A percentile compares a stretch with the other conserved stretches of the same genome.
Conservation (phyloP, 2,329 filamentous ascomycete genomes). For the Cladophialophora exuberans region DNA sequence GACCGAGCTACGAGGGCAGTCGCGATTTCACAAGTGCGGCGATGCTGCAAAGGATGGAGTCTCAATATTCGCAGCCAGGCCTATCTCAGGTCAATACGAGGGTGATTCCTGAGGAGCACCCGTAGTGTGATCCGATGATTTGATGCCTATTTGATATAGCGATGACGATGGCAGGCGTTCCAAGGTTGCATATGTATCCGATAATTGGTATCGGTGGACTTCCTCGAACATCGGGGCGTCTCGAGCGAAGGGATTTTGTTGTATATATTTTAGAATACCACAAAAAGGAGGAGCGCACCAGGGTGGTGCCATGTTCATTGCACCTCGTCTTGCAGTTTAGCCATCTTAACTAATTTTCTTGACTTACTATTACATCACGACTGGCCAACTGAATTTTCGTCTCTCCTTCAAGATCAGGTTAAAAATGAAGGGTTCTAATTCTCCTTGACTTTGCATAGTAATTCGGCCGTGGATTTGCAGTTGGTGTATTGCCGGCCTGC, state of each 20-base stretch:
- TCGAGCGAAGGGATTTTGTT: constrained; percentile 21
- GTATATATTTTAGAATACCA: constrained; percentile 25
- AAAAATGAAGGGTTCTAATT: too few species aligned
- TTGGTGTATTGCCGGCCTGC: not conserved
- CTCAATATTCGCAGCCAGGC: constrained; percentile 57
- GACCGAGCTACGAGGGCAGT: constrained; percentile 82
- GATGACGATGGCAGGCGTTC: constrained; percentile 8
- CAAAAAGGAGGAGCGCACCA: constrained; percentile 1
- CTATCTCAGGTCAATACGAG: constrained; percentile 24
- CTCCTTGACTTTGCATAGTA: too few species aligned
- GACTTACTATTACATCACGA: too few species aligned
- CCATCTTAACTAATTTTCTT: too few species aligned
- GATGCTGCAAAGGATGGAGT: constrained; percentile 81
- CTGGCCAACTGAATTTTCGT: too few species aligned
- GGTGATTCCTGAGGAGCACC: constrained; percentile 17
- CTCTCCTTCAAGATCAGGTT: too few species aligned
- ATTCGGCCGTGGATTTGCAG: too few species aligned
- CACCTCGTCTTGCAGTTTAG: not conserved
- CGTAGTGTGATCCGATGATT: constrained; percentile 17
- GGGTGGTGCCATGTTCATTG: not conserved
- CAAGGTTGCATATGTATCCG: not conserved
- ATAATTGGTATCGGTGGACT: not conserved
- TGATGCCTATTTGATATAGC: constrained; percentile 20
- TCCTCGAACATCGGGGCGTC: constrained; percentile 1
- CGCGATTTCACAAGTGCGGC: constrained; percentile 91